phyloP scores from a whole-genome alignment of 495 filamentous ascomycete genomes.

The Aspergillus sclerotiicarbonarius region DNA sequence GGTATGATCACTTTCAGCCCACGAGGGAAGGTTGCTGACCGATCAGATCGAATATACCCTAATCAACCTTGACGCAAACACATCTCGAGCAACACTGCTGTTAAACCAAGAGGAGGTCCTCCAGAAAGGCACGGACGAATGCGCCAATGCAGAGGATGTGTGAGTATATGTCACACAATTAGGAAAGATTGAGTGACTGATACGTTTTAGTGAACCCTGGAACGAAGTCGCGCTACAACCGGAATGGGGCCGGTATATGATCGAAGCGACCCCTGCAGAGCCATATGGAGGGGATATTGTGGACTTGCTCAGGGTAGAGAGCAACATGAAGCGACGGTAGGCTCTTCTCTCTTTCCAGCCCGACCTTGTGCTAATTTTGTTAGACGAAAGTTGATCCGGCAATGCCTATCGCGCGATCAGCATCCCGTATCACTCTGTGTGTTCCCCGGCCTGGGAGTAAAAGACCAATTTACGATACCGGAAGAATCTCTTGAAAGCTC shows the following conservation, averaged over 20 bases:
- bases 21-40: background rate
- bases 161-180: background rate
- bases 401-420: background rate
- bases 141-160: background rate
- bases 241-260: slow-evolving; percentile 4
- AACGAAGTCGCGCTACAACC: background rate
- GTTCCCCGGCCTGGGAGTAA: background rate
- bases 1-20: background rate
- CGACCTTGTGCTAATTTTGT: background rate
- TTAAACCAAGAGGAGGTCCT: slow-evolving; percentile 2
- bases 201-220: background rate
- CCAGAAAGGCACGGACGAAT: background rate
- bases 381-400: slow-evolving; percentile 3
- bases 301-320: background rate
- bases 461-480: background rate
- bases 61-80: background rate
- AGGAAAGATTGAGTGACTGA: background rate
- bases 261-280: background rate
- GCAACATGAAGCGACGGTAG: background rate
- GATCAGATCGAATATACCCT: slow-evolving; percentile 3
- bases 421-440: background rate
- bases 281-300: background rate
- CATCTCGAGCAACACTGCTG: background rate
- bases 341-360: too few relatives aligned
- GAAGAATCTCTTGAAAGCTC: background rate